These are phyloP conservation scores for Coprinellus micaceus DNA, from an alignment of 768 basidiomycete genomes.

Conservation along the genomic window DNA sequence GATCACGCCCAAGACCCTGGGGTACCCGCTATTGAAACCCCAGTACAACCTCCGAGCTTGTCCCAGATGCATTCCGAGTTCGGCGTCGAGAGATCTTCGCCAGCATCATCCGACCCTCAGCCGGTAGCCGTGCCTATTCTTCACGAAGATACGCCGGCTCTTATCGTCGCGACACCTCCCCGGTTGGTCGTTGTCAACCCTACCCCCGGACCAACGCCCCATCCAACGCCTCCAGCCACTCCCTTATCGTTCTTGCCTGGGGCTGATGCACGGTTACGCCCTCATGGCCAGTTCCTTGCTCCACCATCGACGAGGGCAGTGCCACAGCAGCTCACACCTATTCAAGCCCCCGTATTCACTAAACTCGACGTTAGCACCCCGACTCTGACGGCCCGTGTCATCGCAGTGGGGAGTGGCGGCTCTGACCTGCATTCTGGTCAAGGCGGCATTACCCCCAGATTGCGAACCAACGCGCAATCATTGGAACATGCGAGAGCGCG, in stretches of 20 bases:
- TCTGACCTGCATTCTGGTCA: no score
- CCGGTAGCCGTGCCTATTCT: background rate
- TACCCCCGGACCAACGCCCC: slow-evolving; percentile 72
- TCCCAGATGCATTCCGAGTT: background rate
- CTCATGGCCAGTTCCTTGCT: slow-evolving; percentile 2
- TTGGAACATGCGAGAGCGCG: background rate
- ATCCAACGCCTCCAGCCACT: slow-evolving; percentile 76
- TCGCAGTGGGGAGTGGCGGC: no score
- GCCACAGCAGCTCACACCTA: background rate
- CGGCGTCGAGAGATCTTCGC: background rate
- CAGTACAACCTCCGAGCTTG: background rate
- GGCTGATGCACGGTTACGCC: background rate
- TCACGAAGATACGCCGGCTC: background rate
- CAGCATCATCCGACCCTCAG: background rate
- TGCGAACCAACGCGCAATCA: background rate
- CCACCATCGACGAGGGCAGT: background rate
- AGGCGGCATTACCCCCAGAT: background rate
- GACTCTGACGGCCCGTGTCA: no score
- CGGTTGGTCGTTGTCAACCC: slow-evolving; percentile 69
- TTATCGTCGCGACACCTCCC: slow-evolving; percentile 32
- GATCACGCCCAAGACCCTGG: slow-evolving; percentile 51
- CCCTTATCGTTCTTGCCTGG: slow-evolving; percentile 34
- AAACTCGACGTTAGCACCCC: background rate
- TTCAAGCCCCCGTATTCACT: background rate
- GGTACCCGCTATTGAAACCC: background rate